Percentiles rank a stretch among this genome's conserved stretches.
Conservation (phyloP, 139 green algal genomes). For the Chlorella sp. region DNA sequence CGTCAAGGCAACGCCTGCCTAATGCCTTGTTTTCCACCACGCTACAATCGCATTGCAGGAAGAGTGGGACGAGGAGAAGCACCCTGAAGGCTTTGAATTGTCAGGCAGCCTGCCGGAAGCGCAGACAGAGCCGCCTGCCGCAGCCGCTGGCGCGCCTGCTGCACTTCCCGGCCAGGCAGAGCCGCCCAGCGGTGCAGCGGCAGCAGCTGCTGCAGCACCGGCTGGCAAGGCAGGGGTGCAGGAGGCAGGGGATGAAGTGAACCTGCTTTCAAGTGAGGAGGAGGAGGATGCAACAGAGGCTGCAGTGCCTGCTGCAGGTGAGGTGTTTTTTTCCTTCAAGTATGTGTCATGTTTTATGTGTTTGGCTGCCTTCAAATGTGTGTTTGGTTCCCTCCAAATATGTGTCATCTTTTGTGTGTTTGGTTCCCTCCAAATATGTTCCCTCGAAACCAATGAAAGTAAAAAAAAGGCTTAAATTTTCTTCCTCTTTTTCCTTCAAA, state of each 20-base stretch:
- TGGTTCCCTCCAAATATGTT: too few relatives aligned
- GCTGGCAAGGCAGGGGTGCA: not conserved
- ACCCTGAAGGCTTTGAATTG: constrained; percentile 71
- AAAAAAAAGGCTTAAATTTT: too few relatives aligned
- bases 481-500: too few relatives aligned
- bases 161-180: not conserved
- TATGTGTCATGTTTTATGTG: not conserved
- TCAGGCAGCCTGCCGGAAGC: constrained; percentile 47
- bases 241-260: not conserved
- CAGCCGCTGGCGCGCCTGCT: not conserved
- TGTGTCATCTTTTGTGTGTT: too few relatives aligned
- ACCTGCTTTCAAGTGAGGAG: constrained; percentile 16
- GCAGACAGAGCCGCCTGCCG: not conserved
- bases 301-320: not conserved
- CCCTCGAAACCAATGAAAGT: too few relatives aligned
- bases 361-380: too few relatives aligned
- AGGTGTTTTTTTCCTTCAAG: not conserved
- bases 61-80: constrained; percentile 62
- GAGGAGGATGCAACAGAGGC: not conserved
- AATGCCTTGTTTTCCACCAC: too few relatives aligned
- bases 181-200: not conserved
- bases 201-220: not conserved
- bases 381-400: too few relatives aligned
- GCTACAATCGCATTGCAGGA: constrained; percentile 41
- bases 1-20: not conserved